Conservation (phyloP, 345 rosid species). For the Hibiscus trionum region DNA sequence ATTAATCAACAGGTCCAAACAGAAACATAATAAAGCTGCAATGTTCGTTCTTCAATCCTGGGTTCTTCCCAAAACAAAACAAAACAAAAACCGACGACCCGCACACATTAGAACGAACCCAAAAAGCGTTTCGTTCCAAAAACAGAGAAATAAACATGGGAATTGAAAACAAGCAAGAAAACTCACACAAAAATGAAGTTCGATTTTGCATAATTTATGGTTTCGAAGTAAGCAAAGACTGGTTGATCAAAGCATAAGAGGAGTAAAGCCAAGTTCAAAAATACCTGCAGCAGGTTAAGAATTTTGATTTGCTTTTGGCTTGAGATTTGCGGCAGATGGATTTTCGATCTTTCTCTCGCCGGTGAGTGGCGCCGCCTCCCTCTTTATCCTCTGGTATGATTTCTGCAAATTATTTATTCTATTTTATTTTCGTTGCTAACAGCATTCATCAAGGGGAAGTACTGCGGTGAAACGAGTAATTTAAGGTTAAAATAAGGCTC, state of each 20-base stretch:
- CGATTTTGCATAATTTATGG: neutral
- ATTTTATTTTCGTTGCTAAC: no score
- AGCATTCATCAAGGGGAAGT: no score
- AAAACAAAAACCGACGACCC: neutral
- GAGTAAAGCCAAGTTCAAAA: neutral
- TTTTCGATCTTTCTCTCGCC: neutral
- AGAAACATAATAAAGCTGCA: neutral
- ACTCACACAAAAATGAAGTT: neutral
- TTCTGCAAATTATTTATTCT: no score
- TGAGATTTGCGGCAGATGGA: neutral
- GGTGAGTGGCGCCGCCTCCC: no score
- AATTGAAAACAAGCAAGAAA: neutral
- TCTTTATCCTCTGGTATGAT: no score
- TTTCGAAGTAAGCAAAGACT: neutral
- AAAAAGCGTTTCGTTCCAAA: neutral
- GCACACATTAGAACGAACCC: neutral
- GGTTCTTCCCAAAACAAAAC: neutral
- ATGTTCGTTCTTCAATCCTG: neutral
- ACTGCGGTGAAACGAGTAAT: no score
- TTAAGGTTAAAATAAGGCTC: no score
- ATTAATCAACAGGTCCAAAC: neutral
- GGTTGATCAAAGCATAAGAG: neutral
- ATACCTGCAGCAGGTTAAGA: conserved; percentile 1
- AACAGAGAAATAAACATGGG: neutral
- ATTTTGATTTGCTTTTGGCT: neutral